Evolutionary conservation across 768 basidiomycete species (phyloP).

Genomic region (Hortiboletus flavorubellus): DNA sequence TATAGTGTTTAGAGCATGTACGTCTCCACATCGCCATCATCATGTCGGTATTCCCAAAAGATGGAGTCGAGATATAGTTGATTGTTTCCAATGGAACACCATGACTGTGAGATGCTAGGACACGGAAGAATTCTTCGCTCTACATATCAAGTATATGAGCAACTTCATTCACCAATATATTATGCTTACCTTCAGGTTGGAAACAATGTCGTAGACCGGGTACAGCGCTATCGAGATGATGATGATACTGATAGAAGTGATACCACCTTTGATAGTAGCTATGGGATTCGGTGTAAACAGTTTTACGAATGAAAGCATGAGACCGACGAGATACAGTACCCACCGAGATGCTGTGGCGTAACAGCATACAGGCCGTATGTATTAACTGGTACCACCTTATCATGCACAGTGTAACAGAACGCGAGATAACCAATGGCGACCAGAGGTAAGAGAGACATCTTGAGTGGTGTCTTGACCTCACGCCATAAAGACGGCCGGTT

Average conservation of each 20-base stretch:
- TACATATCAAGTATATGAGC: not conserved
- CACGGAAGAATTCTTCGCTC: slow-evolving; percentile 32
- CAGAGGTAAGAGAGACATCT: slow-evolving; percentile 24
- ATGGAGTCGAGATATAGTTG: slow-evolving; percentile 22
- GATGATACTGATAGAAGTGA: slow-evolving; percentile 29
- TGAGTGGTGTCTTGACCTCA: not conserved
- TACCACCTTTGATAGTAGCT: slow-evolving; percentile 28
- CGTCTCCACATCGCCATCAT: slow-evolving; percentile 15
- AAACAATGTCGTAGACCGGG: slow-evolving; percentile 19
- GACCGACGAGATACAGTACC: not conserved
- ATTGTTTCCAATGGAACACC: slow-evolving; percentile 25
- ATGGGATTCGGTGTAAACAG: not conserved
- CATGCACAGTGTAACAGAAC: slow-evolving; percentile 28
- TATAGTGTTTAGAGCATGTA: slow-evolving; percentile 23
- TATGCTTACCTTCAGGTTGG: slow-evolving; percentile 15
- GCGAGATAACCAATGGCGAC: slow-evolving; percentile 27
- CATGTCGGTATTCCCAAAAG: slow-evolving; percentile 17
- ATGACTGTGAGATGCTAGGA: slow-evolving; percentile 4
- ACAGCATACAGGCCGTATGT: slow-evolving; percentile 20
- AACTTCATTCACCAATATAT: not conserved
- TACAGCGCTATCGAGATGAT: slow-evolving; percentile 28
- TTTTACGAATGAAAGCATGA: not conserved
- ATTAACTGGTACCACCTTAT: slow-evolving; percentile 23
- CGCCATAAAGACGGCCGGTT: slow-evolving; percentile 6
- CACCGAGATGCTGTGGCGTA: slow-evolving; percentile 20